These are phyloP conservation scores for Shiraia bambusicola DNA, from an alignment of 2,329 filamentous ascomycete genomes.

Conservation along the genomic window DNA sequence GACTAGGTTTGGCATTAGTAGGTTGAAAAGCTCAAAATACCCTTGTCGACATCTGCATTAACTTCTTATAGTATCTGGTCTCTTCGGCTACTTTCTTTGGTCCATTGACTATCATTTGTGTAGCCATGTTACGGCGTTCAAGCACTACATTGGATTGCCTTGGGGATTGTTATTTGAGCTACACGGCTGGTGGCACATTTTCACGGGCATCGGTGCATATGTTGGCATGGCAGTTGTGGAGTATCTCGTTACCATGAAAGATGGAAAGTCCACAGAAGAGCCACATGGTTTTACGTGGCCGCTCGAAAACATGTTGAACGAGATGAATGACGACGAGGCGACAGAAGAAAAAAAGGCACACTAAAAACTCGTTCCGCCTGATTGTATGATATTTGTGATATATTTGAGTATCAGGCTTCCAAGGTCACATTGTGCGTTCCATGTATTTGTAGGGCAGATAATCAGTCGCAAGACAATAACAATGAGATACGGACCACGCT, in stretches of 20 bases:
- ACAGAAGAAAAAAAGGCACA: conserved; percentile 14
- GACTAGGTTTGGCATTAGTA: conserved; percentile 34
- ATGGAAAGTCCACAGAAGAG: conserved; percentile 24
- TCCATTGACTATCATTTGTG: conserved; percentile 60
- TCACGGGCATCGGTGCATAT: conserved; percentile 59
- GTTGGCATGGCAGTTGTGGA: conserved; percentile 43
- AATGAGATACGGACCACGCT: too few relatives aligned
- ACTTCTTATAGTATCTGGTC: conserved; percentile 41
- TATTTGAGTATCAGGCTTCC: too few relatives aligned
- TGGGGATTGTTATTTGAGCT: conserved; percentile 60
- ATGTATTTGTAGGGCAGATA: too few relatives aligned
- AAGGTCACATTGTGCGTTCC: too few relatives aligned
- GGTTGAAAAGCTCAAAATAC: too few relatives aligned
- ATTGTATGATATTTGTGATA: too few relatives aligned
- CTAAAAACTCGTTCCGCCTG: conserved; percentile 1
- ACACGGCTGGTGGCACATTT: conserved; percentile 66
- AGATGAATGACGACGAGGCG: conserved; percentile 23
- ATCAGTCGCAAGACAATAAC: too few relatives aligned
- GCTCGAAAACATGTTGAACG: conserved; percentile 31
- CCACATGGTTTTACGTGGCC: conserved; percentile 44
- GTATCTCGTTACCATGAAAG: conserved; percentile 39
- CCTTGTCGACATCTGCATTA: neutral
- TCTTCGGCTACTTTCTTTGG: conserved; percentile 58
- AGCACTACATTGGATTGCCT: conserved; percentile 54
- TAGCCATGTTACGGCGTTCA: conserved; percentile 48